phyloP scores from a whole-genome alignment of 306 rosid species.

The Carpinus viminea region DNA sequence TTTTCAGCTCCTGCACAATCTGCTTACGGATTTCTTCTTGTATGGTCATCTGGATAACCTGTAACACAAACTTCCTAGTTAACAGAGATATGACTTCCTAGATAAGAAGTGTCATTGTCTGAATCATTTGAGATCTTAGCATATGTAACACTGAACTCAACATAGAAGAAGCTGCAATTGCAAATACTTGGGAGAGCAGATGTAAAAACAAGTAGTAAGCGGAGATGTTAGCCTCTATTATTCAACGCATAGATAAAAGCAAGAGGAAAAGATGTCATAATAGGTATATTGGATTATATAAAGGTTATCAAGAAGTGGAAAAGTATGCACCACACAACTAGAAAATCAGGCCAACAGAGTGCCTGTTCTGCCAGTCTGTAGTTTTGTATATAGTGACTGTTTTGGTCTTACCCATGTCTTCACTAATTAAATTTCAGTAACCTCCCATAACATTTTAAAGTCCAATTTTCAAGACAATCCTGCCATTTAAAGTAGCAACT shows the following conservation, averaged over 20 bases:
- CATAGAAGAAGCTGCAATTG: not conserved
- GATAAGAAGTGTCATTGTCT: constrained; percentile 5
- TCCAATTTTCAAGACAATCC: not conserved
- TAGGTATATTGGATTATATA: not conserved
- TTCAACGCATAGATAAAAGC: not conserved
- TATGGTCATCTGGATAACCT: constrained; percentile 97
- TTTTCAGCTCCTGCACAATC: constrained; percentile 97
- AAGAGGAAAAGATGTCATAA: not conserved
- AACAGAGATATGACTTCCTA: constrained; percentile 2
- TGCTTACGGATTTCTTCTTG: constrained; percentile 95
- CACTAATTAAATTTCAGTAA: not conserved
- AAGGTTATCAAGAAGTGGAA: not conserved
- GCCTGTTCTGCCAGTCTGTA: not conserved
- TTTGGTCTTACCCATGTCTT: not conserved
- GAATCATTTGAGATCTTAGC: constrained; percentile 1
- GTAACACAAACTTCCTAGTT: constrained; percentile 28
- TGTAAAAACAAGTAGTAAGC: not conserved
- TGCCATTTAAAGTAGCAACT: not conserved
- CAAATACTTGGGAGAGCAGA: not conserved
- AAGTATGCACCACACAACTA: not conserved
- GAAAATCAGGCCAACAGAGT: not conserved
- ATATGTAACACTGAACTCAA: not conserved
- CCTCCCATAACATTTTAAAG: not conserved
- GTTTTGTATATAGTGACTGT: not conserved
- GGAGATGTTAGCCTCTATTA: not conserved